Evolutionary conservation across 352 stramenopile genomes (phyloP), one percentile per base, ranked within the genome.

Genomic region (Phytophthora megakarya): DNA sequence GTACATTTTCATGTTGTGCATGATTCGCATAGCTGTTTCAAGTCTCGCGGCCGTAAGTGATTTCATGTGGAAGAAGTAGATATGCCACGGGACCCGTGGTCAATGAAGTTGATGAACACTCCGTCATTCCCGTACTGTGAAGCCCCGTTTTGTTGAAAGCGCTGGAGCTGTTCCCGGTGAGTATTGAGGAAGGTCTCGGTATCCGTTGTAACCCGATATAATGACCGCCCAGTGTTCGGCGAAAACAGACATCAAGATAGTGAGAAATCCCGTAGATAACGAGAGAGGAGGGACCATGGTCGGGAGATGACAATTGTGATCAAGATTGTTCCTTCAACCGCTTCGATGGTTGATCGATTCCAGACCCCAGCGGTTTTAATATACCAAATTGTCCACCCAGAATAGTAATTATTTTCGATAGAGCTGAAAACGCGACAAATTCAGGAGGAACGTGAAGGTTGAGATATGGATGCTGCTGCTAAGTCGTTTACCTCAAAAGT

Each of bases 101-200:
- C 90, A 32, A 97, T 80, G 73, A 97, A 97, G 64, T 97, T 97
- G 49, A 98, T 67, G 64, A 97, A 98, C 23, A 98, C 90, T 40
- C 91, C 81, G 62, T 98, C 93, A 1, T 93, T 2, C 54, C 38
- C 1, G 85, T 92, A 61, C 86, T 97, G n/a, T 80, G 75, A 4
- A 98, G 84, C 44, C 97, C 91, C 42, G 90, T 92, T 40, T 86
- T 84, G 18, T 89, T 80, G 1, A 73, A 80, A 0, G 76, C 71
- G 1, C 40, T 75, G 1, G 73, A 74, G 25, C 71, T 68, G 56
- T 98, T 87, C 42, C 93, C 93, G 10, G 82, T 70, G 38, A 98
- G 66, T 25, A 98, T 84, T 84, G 6, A 97, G 23, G 61, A 97
- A 97, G 26, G 88, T 96, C 28, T 93, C 76, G 7, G 91, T 93